Base-by-base conservation (phyloP, 345 rosid genomes). In the Aethionema arabicum region DNA sequence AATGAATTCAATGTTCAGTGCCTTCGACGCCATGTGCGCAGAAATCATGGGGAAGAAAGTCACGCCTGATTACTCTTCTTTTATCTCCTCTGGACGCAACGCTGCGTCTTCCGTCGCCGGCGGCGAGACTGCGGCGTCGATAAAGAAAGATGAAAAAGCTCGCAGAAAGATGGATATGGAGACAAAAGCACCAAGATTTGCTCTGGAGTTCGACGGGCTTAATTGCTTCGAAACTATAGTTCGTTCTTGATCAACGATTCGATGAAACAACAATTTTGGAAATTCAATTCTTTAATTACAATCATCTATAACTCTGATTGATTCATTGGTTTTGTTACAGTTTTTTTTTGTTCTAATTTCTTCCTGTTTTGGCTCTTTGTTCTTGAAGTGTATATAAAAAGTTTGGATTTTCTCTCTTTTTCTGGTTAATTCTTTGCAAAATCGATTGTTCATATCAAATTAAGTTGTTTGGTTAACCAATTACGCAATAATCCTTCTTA, bases 1-100 rank as follows among this genome's bases (percentile, higher is more conserved):
- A 68, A 86, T 89, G 91, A 86, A 89, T 69, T 89, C 95, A 7
- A 81, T 86, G 72, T 89, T 89, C 70, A 84, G 91, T 65, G 72
- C 80, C 38, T 89, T 86, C 30, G 95, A 86, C 46, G 83, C 79
- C 6, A 29, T 84, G 71, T 74, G 79, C 21, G 85, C 82, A 1
- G 96, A 89, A 73, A 69, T 80, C 16, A 61, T 84, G 78, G 78
- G 91, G 16, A 77, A 76, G 11, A 59, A 67, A 30, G 32, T 74
- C 56, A 56, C 63, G 15, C 40, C 86, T 10, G 60, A 65, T 29
- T 21, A 21, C 2, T 62, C 72, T 52, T 57, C 6, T 8, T 41
- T 58, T 43, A 52, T 45, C 52, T 40, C 40, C 54, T 63, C 65
- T 56, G 59, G 63, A 63, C 64, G 54, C 70, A 63, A 14, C 48